A percentile compares a stretch with the other conserved stretches of the same genome.
These are phyloP conservation scores for Dendrocalamus sinicus DNA, from an alignment of 176 grass and related monocot species.

Conservation along the genomic window DNA sequence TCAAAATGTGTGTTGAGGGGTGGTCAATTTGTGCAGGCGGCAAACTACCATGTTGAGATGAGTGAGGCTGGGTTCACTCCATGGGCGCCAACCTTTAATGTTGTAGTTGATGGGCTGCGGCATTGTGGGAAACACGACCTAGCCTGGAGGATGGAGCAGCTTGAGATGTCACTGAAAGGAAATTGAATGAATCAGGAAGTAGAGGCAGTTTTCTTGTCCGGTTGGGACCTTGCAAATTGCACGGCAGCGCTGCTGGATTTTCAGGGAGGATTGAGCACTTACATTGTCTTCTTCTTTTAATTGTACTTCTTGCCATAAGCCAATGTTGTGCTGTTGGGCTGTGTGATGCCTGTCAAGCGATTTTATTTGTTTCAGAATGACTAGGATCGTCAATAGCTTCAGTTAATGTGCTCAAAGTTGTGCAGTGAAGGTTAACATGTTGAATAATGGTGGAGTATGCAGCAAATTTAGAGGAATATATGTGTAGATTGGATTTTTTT, in stretches of 20 bases:
- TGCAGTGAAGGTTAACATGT: neutral
- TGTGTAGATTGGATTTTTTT: slow-evolving; percentile 17
- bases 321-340: neutral
- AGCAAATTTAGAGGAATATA: slow-evolving; percentile 17
- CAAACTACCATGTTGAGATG: slow-evolving; percentile 91
- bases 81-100: slow-evolving; percentile 63
- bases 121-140: slow-evolving; percentile 79
- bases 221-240: neutral
- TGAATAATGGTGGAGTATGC: slow-evolving; percentile 3
- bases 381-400: neutral
- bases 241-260: neutral
- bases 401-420: slow-evolving; percentile 9
- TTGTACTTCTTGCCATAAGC: slow-evolving; percentile 1
- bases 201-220: neutral
- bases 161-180: slow-evolving; percentile 68
- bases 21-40: slow-evolving; percentile 73
- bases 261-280: slow-evolving; percentile 24
- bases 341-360: neutral
- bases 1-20: slow-evolving; percentile 89
- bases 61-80: slow-evolving; percentile 72
- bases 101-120: slow-evolving; percentile 73
- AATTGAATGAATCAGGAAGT: slow-evolving; percentile 41
- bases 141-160: slow-evolving; percentile 73
- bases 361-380: neutral
- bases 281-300: neutral